Evolutionary conservation across 1,284 basidiomycete species (phyloP).

Genomic region (Chondrostereum purpureum): DNA sequence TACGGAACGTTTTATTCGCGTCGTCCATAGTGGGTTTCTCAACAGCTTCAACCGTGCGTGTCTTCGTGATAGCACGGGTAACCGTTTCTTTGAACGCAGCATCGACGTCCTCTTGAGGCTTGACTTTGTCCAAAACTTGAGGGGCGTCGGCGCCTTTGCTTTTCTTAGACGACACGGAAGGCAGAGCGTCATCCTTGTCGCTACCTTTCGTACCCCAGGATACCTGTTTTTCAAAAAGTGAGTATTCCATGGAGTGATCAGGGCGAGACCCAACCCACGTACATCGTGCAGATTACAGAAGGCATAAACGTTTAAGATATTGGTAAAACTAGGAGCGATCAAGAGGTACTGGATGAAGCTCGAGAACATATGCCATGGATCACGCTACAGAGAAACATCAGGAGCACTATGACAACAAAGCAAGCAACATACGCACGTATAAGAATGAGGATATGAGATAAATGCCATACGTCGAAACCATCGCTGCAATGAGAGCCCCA

Average conservation of each 20-base stretch:
- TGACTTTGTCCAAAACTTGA: slow-evolving; percentile 78
- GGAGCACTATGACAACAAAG: not conserved
- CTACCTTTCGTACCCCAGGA: slow-evolving; percentile 96
- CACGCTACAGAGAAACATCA: slow-evolving; percentile 46
- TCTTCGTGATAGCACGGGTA: slow-evolving; percentile 83
- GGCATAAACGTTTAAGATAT: slow-evolving; percentile 92
- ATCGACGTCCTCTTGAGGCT: slow-evolving; percentile 84
- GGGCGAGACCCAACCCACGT: slow-evolving; percentile 16
- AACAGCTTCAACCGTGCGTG: slow-evolving; percentile 57
- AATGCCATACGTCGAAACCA: slow-evolving; percentile 85
- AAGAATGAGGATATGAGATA: slow-evolving; percentile 83
- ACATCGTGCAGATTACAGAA: slow-evolving; percentile 95
- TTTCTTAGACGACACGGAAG: slow-evolving; percentile 83
- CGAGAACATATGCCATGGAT: slow-evolving; percentile 99
- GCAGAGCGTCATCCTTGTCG: slow-evolving; percentile 92
- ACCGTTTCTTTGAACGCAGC: slow-evolving; percentile 93
- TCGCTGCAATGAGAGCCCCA: slow-evolving; percentile 80
- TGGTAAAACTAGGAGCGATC: slow-evolving; percentile 87
- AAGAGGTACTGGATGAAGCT: slow-evolving; percentile 91
- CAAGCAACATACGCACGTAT: slow-evolving; percentile 55
- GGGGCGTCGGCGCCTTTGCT: slow-evolving; percentile 66
- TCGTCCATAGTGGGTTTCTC: slow-evolving; percentile 90
- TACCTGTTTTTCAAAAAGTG: slow-evolving; percentile 40
- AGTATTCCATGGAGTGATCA: slow-evolving; percentile 8
- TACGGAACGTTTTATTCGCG: slow-evolving; percentile 91